Evolutionary conservation across 345 rosid genomes (phyloP).

Genomic region (Ceriops zippeliana): DNA sequence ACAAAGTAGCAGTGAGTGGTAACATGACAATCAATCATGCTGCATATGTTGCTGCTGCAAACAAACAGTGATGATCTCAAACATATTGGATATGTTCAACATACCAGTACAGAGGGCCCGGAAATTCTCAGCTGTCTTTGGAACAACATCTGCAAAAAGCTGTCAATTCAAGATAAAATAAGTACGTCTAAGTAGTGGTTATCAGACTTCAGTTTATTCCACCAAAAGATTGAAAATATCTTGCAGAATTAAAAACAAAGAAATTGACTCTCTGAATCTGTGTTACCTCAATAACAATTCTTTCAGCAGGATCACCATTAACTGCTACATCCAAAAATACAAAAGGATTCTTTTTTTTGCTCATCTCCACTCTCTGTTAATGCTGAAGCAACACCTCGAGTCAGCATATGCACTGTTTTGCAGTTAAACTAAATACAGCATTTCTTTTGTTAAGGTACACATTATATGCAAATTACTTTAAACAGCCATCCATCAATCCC

Average conservation of each 20-base stretch:
- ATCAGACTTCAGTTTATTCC: not conserved
- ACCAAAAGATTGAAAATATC: not conserved
- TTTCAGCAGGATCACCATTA: slow-evolving; percentile 61
- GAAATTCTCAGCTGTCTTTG: slow-evolving; percentile 91
- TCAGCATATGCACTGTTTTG: slow-evolving; percentile 4
- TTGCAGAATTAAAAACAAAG: not conserved
- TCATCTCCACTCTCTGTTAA: slow-evolving; percentile 37
- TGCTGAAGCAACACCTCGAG: not conserved
- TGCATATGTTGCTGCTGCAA: not conserved
- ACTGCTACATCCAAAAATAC: slow-evolving; percentile 75
- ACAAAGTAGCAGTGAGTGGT: slow-evolving; percentile 19
- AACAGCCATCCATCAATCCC: no score
- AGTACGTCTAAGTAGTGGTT: not conserved
- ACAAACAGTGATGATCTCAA: not conserved
- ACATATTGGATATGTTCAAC: not conserved
- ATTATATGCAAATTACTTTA: no score
- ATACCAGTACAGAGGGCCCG: slow-evolving; percentile 95
- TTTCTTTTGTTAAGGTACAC: not conserved
- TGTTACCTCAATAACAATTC: slow-evolving; percentile 78
- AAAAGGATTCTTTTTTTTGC: slow-evolving; percentile 68
- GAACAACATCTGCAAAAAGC: slow-evolving; percentile 91
- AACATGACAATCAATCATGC: slow-evolving; percentile 7
- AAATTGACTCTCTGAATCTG: slow-evolving; percentile 1
- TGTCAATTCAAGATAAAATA: slow-evolving; percentile 28
- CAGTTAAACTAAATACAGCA: not conserved